These are phyloP conservation scores for Stromatinia cepivora DNA, from an alignment of 2,329 filamentous ascomycete species.

Conservation along the genomic window DNA sequence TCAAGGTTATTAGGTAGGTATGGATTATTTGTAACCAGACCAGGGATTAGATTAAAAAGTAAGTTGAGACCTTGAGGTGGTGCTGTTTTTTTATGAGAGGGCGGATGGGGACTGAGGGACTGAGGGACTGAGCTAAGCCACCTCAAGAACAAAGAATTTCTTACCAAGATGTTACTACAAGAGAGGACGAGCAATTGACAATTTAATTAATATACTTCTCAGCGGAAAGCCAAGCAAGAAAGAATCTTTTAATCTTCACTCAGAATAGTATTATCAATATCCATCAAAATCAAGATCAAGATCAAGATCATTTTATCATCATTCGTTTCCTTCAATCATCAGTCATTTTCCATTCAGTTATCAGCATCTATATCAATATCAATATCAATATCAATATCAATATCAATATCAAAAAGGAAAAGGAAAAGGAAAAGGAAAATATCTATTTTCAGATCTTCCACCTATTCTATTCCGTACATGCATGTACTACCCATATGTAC, in stretches of 20 bases:
- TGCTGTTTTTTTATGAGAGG: no score
- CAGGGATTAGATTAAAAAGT: not conserved
- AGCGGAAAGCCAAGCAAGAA: no score
- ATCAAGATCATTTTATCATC: not conserved
- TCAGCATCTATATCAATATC: not conserved
- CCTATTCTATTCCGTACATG: not conserved
- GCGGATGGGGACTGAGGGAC: no score
- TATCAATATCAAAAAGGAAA: not conserved
- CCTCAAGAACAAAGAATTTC: conserved; percentile 8
- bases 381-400: not conserved
- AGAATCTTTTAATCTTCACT: no score
- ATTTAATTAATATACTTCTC: not conserved
- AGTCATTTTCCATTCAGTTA: not conserved
- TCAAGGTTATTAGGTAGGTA: not conserved
- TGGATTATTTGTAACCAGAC: not conserved
- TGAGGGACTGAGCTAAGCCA: not conserved
- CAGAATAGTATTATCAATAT: no score
- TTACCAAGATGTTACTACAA: not conserved
- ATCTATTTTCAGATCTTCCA: conserved; percentile 7
- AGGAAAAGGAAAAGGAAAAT: not conserved
- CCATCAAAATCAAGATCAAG: not conserved
- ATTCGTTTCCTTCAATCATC: not conserved
- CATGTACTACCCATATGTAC: not conserved
- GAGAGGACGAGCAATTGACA: not conserved
- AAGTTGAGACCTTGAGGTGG: no score